A percentile compares a stretch with the other conserved stretches of the same genome.
These are phyloP conservation scores for Xylariaceae sp. DNA, from an alignment of 2,329 filamentous ascomycete species.

Conservation along the genomic window DNA sequence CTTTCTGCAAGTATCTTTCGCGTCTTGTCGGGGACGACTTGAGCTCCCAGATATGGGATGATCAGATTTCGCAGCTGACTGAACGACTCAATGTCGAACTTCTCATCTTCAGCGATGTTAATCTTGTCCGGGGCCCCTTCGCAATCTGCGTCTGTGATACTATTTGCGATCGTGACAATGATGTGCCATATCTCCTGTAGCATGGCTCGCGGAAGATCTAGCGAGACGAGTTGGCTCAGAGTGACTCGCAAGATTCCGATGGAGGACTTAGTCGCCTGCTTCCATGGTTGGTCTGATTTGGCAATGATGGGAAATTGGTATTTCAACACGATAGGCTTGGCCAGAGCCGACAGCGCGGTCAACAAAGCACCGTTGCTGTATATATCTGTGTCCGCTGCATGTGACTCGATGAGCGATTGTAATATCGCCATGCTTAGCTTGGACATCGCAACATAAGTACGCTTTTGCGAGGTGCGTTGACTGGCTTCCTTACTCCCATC, in stretches of 20 bases:
- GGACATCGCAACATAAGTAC: slow-evolving; percentile 86
- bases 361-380: slow-evolving; percentile 66
- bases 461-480: slow-evolving; percentile 42
- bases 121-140: slow-evolving; percentile 41
- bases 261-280: slow-evolving; percentile 67
- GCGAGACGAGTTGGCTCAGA: slow-evolving; percentile 55
- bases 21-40: slow-evolving; percentile 61
- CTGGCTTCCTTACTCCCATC: slow-evolving; percentile 32
- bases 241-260: slow-evolving; percentile 65
- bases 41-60: slow-evolving; percentile 66
- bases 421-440: slow-evolving; percentile 75
- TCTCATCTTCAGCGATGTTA: slow-evolving; percentile 64
- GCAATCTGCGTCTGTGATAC: slow-evolving; percentile 65
- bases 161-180: slow-evolving; percentile 61
- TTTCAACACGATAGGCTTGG: slow-evolving; percentile 69
- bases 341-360: slow-evolving; percentile 62
- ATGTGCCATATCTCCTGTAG: slow-evolving; percentile 64
- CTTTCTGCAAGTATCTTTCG: slow-evolving; percentile 68
- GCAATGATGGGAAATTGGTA: slow-evolving; percentile 73
- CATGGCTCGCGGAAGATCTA: slow-evolving; percentile 41
- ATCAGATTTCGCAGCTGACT: slow-evolving; percentile 65
- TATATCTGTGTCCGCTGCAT: slow-evolving; percentile 61
- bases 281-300: slow-evolving; percentile 72
- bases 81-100: slow-evolving; percentile 78
- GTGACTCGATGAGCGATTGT: slow-evolving; percentile 54